Evolutionary conservation across 805 yeast species (phyloP).

Genomic region (Torulaspora gathmanii): DNA sequence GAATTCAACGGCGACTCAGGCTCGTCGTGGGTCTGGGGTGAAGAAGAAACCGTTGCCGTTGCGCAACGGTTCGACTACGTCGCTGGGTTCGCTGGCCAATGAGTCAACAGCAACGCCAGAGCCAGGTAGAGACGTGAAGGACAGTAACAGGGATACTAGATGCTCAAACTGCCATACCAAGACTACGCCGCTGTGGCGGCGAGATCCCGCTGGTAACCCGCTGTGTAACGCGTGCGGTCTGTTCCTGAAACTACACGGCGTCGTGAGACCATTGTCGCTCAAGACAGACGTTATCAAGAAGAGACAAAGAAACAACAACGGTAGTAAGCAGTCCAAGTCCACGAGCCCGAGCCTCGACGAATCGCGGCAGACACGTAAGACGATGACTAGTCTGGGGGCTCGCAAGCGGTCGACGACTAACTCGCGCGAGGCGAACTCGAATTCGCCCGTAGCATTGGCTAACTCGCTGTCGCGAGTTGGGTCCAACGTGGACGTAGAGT

Average conservation of each 20-base stretch:
- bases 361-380: slow-evolving; percentile 1
- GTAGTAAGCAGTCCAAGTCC: slow-evolving; percentile 7
- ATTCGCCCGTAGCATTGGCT: slow-evolving; percentile 6
- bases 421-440: slow-evolving; percentile 4
- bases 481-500: background rate
- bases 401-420: slow-evolving; percentile 3
- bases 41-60: slow-evolving; percentile 11
- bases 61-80: slow-evolving; percentile 10
- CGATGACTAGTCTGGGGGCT: background rate
- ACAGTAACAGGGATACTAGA: slow-evolving; percentile 31
- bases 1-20: slow-evolving; percentile 3
- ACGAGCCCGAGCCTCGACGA: slow-evolving; percentile 11
- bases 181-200: slow-evolving; percentile 91
- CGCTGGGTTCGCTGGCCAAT: slow-evolving; percentile 9
- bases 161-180: slow-evolving; percentile 87
- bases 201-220: slow-evolving; percentile 85
- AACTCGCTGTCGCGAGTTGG: background rate
- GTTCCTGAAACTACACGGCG: slow-evolving; percentile 86
- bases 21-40: slow-evolving; percentile 13
- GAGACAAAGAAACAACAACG: slow-evolving; percentile 55
- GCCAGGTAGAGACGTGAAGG: background rate
- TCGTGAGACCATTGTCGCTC: slow-evolving; percentile 80
- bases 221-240: slow-evolving; percentile 94
- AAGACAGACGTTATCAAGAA: slow-evolving; percentile 91
- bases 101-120: background rate